These are phyloP conservation scores for Alternaria triticimaculans DNA, from an alignment of 2,329 filamentous ascomycete genomes.

Conservation along the genomic window DNA sequence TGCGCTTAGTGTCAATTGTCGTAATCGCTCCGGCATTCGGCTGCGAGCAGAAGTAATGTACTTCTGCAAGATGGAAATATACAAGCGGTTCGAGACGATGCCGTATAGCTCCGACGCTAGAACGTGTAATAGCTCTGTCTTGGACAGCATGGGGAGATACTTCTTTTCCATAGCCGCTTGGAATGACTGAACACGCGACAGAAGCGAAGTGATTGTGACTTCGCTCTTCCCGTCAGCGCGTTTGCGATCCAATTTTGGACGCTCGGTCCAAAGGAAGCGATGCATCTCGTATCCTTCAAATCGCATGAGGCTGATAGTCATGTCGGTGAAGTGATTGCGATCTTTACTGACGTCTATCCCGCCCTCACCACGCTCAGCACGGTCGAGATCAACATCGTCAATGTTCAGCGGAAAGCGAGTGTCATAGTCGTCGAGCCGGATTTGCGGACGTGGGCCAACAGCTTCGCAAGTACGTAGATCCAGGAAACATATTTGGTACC, in stretches of 20 bases:
- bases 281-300: conserved; percentile 78
- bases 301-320: conserved; percentile 71
- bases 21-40: conserved; percentile 67
- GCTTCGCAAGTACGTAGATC: conserved; percentile 77
- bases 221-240: conserved; percentile 29
- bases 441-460: conserved; percentile 73
- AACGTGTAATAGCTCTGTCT: conserved; percentile 67
- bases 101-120: conserved; percentile 70
- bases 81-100: conserved; percentile 67
- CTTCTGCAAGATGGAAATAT: conserved; percentile 72
- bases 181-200: conserved; percentile 74
- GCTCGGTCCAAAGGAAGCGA: conserved; percentile 72
- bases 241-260: conserved; percentile 65
- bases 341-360: conserved; percentile 54
- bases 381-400: conserved; percentile 67
- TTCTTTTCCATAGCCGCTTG: conserved; percentile 68
- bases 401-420: conserved; percentile 75
- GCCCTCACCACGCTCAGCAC: conserved; percentile 27
- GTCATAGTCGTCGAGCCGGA: conserved; percentile 77
- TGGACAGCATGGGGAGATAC: conserved; percentile 69
- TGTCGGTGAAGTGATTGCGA: conserved; percentile 68
- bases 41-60: conserved; percentile 62
- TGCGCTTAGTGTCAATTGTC: conserved; percentile 68
- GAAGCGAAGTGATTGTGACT: conserved; percentile 62
- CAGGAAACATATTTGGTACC: conserved; percentile 80